These are phyloP conservation scores for Syzygium oleosum DNA, from an alignment of 345 rosid genomes.

Conservation along the genomic window DNA sequence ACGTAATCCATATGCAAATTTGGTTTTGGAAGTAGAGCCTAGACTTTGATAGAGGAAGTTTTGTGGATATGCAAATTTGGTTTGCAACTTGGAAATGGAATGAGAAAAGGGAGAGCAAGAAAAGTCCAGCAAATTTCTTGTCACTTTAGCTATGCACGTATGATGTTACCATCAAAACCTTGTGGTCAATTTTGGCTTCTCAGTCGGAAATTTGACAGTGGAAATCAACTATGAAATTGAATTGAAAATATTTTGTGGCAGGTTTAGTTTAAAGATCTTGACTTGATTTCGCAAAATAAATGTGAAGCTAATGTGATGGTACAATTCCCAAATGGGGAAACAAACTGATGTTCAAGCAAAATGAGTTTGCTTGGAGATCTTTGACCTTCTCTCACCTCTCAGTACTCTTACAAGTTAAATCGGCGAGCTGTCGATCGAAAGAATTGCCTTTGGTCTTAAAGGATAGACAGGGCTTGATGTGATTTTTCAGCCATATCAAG, in stretches of 20 bases:
- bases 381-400: not conserved
- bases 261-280: not conserved
- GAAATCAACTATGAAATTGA: not conserved
- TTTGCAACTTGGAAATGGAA: not conserved
- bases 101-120: not conserved
- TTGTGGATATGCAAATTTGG: too few species aligned
- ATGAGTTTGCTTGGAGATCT: not conserved
- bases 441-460: not conserved
- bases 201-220: not conserved
- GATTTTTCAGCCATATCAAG: too few species aligned
- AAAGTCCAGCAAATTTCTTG: not conserved
- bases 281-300: not conserved
- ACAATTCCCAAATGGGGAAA: not conserved
- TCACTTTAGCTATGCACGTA: not conserved
- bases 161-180: not conserved
- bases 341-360: not conserved
- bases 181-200: not conserved
- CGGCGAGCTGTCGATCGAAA: not conserved
- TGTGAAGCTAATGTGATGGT: not conserved
- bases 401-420: not conserved
- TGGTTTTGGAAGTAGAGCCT: too few species aligned
- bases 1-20: too few species aligned
- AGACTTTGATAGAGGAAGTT: too few species aligned
- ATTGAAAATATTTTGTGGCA: not conserved
- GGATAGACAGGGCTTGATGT: not conserved